Base-by-base conservation (phyloP, 75 land plant genomes). In the Ceratopteris richardii region DNA sequence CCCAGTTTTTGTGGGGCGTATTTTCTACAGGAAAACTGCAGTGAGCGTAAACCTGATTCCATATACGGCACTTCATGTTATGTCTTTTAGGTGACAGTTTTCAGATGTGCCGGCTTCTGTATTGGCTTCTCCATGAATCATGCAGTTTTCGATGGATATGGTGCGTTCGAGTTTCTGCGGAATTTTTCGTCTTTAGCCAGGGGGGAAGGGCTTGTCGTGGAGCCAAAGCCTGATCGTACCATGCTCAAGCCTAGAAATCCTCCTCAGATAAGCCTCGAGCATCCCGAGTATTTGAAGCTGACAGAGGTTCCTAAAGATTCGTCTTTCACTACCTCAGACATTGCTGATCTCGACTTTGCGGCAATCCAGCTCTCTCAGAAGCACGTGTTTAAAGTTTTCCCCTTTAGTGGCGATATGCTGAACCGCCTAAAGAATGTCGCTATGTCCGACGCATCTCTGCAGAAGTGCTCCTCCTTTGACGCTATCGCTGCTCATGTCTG, bases 51-150 rank as follows among this genome's bases (percentile, higher is more conserved):
- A n/a, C n/a, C n/a, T n/a, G n/a, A n/a, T n/a, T n/a, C n/a, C n/a
- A n/a, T n/a, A n/a, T n/a, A n/a, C n/a, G n/a, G n/a, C n/a, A n/a
- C n/a, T n/a, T 33, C 44, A 58, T 14, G 44, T 58, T 56, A 31
- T 25, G 0, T n/a, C n/a, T n/a, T n/a, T n/a, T 60, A 80, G 82
- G 66, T 80, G 53, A 80, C 82, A 0, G 57, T 57, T 13, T 80
- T 80, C 57, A 75, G 55, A 28, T 80, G 82, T 44, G 82, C 79
- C n/a, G 79, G 79, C 9, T 80, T 75, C 63, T 52, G 60, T 5
- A 71, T 80, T 14, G 82, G 82, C 18, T 10, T 68, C 16, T 42
- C 55, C 0, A 80, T 64, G 31, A 80, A 71, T 67, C 82, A 75
- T 29, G 33, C 42, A 4, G 19, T 63, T 2, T 69, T 68, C 54